Base-by-base conservation (phyloP, 2,329 filamentous ascomycete genomes). In the Ustulina deusta region DNA sequence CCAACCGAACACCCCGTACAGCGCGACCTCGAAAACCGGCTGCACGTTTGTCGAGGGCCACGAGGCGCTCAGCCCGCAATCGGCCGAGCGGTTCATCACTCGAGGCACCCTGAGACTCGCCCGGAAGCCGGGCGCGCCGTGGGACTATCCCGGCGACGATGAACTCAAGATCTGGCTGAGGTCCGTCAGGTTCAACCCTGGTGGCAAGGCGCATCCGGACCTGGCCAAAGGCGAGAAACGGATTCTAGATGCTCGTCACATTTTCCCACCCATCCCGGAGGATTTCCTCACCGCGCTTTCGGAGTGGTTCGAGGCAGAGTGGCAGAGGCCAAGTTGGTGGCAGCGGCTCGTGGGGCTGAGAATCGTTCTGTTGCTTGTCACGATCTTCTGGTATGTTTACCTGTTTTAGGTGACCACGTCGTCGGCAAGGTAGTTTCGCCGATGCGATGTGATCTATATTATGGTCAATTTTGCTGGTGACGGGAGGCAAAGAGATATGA, bases 11-110 rank as follows among this genome's bases (percentile, higher is more conserved):
- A 40, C 44, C 29, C 17, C 4, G 3, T 72, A 70, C 48, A 64
- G 46, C 20, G 69, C 38, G 13, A 57, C 62, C 0, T 70, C 66
- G 4, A 34, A 2, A 20, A 10, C 9, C 0, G 70, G 67, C 27
- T 63, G 65, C 32, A 55, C 17, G 1, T 71, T 74, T 32, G 66
- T 72, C 9, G 71, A 72, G 27, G 71, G 66, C 1, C 72, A 71
- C 20, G 32, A 20, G 9, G 51, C 25, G 20, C 62, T 74, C 6
- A 73, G 69, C 10, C 69, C 72, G 6, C n/a, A 38, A 13, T 67
- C 65, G 0, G 72, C 69, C 1, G 71, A 69, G 46, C 69, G 71
- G 6, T 71, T 72, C 44, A 69, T 74, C 2, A 57, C 29, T 1
- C 69, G 69, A 10, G 72, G 66, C 34, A 72, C 65, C 11, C 20